A percentile compares a stretch with the other conserved stretches of the same genome.
These are phyloP conservation scores for Ophiosphaerella korrae DNA, from an alignment of 2,329 filamentous ascomycete species.

Conservation along the genomic window DNA sequence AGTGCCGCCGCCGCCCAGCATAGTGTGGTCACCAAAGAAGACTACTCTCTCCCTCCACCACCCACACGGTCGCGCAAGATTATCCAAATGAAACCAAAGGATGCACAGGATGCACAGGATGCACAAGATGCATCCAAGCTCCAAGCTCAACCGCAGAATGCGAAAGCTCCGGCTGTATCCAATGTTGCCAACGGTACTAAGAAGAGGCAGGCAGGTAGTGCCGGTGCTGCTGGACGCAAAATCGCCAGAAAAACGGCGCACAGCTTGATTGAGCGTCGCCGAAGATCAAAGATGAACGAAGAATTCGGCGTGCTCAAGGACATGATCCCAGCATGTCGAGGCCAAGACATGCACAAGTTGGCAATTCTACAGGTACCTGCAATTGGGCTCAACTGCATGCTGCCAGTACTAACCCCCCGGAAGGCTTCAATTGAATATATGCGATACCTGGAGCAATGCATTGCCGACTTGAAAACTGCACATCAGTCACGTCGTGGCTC, in stretches of 20 bases:
- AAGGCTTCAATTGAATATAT: slow-evolving; percentile 97
- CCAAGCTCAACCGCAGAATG: slow-evolving; percentile 21
- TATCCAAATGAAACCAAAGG: slow-evolving; percentile 89
- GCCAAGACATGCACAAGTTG: slow-evolving; percentile 95
- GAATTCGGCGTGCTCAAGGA: slow-evolving; percentile 92
- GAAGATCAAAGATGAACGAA: slow-evolving; percentile 98
- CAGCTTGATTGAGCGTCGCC: slow-evolving; percentile 86
- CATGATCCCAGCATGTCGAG: slow-evolving; percentile 95
- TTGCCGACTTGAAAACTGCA: slow-evolving; percentile 71
- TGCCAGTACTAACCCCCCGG: slow-evolving; percentile 2
- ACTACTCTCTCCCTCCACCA: slow-evolving; percentile 85
- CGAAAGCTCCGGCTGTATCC: slow-evolving; percentile 25
- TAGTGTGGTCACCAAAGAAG: slow-evolving; percentile 59
- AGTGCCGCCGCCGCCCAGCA: slow-evolving; percentile 31
- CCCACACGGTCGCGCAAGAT: slow-evolving; percentile 93
- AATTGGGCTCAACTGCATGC: neutral
- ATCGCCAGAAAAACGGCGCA: slow-evolving; percentile 96
- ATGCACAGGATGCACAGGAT: slow-evolving; percentile 33
- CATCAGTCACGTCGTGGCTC: slow-evolving; percentile 35
- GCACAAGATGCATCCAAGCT: slow-evolving; percentile 28
- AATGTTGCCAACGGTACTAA: slow-evolving; percentile 56
- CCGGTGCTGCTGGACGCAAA: slow-evolving; percentile 87
- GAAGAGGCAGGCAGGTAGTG: slow-evolving; percentile 72
- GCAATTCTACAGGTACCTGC: slow-evolving; percentile 83
- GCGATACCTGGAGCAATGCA: slow-evolving; percentile 88